Evolutionary conservation across 1,284 basidiomycete species (phyloP).

Genomic region (Malassezia restricta): DNA sequence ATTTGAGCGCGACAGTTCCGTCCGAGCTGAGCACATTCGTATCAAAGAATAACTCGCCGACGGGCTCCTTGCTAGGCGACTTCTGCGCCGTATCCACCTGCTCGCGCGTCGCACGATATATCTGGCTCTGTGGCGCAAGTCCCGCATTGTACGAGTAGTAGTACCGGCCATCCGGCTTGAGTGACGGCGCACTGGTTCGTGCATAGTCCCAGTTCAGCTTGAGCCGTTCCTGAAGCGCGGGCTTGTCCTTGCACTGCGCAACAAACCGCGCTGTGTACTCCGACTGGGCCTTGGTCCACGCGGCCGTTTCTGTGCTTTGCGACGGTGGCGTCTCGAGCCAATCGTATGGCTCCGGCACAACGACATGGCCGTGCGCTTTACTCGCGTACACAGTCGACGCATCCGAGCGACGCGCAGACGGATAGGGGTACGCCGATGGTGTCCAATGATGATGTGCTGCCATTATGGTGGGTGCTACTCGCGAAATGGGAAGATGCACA

Average conservation of each 20-base stretch:
- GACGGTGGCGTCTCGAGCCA: constrained; percentile 43
- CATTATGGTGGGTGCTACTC: neutral
- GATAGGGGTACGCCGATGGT: constrained; percentile 22
- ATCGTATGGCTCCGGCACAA: constrained; percentile 38
- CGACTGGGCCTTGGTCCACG: constrained; percentile 35
- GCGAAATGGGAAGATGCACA: neutral
- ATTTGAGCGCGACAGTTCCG: constrained; percentile 35
- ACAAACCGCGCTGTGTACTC: constrained; percentile 30
- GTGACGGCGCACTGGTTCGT: constrained; percentile 34
- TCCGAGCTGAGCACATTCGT: constrained; percentile 36
- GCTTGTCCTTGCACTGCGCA: constrained; percentile 26
- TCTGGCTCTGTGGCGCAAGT: constrained; percentile 36
- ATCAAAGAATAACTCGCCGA: constrained; percentile 40
- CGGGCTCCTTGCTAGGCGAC: constrained; percentile 23
- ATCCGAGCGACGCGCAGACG: constrained; percentile 31
- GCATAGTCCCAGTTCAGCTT: constrained; percentile 37
- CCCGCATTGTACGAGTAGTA: constrained; percentile 43
- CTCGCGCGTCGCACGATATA: constrained; percentile 26
- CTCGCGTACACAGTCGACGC: constrained; percentile 32
- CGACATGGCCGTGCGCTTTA: constrained; percentile 27
- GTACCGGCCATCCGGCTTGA: constrained; percentile 34
- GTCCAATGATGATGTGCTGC: constrained; percentile 6
- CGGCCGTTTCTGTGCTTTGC: constrained; percentile 36
- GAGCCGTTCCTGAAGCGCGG: constrained; percentile 30
- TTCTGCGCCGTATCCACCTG: constrained; percentile 22